phyloP scores from a whole-genome alignment of 768 basidiomycete genomes.

The Albatrellus ellisii region DNA sequence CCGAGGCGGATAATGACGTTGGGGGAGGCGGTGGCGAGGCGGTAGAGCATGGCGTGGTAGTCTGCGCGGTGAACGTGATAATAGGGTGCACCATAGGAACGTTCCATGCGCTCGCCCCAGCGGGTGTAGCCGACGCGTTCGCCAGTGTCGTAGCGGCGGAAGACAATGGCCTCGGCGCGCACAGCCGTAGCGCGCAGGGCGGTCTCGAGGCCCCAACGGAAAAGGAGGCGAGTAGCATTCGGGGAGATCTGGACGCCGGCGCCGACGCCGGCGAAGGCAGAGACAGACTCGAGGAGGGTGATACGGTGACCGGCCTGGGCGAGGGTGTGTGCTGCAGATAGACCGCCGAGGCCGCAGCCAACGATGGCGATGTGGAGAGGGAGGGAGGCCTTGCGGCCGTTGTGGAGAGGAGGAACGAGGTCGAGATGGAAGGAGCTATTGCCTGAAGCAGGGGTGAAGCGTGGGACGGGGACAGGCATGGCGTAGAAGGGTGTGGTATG shows the following conservation, averaged over 20 bases:
- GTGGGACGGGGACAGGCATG: too few species aligned
- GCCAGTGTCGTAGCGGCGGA: slow-evolving; percentile 24
- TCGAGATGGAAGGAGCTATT: slow-evolving; percentile 6
- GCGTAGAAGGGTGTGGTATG: too few species aligned
- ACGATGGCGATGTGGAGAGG: slow-evolving; percentile 26
- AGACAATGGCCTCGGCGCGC: slow-evolving; percentile 25
- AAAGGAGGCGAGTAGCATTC: slow-evolving; percentile 24
- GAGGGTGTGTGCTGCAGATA: slow-evolving; percentile 26
- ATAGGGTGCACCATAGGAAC: slow-evolving; percentile 25
- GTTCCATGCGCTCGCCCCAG: slow-evolving; percentile 21
- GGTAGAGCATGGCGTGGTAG: slow-evolving; percentile 26
- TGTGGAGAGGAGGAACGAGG: slow-evolving; percentile 16
- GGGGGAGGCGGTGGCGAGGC: slow-evolving; percentile 19
- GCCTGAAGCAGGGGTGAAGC: neutral
- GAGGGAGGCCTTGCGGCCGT: slow-evolving; percentile 18
- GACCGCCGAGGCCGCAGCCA: slow-evolving; percentile 29
- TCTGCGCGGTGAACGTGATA: slow-evolving; percentile 32
- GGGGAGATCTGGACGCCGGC: slow-evolving; percentile 31
- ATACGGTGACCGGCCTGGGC: slow-evolving; percentile 20
- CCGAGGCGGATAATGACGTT: slow-evolving; percentile 21
- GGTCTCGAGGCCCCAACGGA: slow-evolving; percentile 25
- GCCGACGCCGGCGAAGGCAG: slow-evolving; percentile 27
- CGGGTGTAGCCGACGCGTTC: slow-evolving; percentile 25
- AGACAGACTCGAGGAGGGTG: slow-evolving; percentile 26
- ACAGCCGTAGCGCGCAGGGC: slow-evolving; percentile 22